Percentiles rank a stretch among this genome's conserved stretches.
Conservation (phyloP, 1,139 yeast species). For the Debaryomycetaceae sp. region DNA sequence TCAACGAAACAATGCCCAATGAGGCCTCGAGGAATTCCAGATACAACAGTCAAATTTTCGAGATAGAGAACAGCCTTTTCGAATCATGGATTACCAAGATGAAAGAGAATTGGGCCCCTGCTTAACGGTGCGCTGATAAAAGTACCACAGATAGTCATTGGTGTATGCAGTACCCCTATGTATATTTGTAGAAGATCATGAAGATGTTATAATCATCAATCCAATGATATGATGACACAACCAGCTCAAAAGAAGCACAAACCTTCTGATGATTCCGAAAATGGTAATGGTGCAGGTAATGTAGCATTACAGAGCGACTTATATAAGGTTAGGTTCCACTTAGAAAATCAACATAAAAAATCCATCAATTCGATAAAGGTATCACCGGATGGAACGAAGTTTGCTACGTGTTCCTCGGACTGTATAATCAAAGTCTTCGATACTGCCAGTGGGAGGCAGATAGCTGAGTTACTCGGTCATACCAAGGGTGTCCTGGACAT, state of each 20-base stretch:
- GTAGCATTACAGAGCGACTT: constrained; percentile 2
- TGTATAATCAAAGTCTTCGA: constrained; percentile 25
- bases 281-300: not conserved
- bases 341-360: constrained; percentile 2
- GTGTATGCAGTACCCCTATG: not conserved
- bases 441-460: constrained; percentile 13
- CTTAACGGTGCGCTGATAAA: not conserved
- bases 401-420: constrained; percentile 55
- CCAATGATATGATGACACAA: constrained; percentile 3
- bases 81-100: constrained; percentile 45
- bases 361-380: constrained; percentile 48
- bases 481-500: constrained; percentile 66
- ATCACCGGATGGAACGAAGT: constrained; percentile 58
- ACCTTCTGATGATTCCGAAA: not conserved
- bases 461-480: constrained; percentile 56
- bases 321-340: constrained; percentile 2
- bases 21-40: constrained; percentile 1
- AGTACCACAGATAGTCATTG: not conserved
- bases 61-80: constrained; percentile 41
- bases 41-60: constrained; percentile 28
- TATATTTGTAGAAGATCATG: not conserved
- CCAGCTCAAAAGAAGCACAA: constrained; percentile 5
- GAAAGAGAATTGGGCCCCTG: constrained; percentile 11
- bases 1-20: not conserved
- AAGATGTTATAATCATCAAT: not conserved